These are phyloP conservation scores for Dunaliella primolecta DNA, from an alignment of 139 green algal species.

Conservation along the genomic window DNA sequence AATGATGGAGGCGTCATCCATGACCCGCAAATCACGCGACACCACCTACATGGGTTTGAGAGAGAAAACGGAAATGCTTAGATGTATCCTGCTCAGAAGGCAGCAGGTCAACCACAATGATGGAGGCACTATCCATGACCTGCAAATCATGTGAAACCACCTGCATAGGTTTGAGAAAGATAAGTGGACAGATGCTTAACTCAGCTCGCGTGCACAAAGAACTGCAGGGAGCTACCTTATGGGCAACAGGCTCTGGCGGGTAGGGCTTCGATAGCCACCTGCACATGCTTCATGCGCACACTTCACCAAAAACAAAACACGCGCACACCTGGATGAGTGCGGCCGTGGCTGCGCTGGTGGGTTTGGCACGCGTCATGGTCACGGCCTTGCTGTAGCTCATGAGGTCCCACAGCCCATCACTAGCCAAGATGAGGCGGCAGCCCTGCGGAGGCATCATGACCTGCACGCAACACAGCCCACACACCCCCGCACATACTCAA, in stretches of 20 bases:
- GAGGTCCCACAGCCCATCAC: slow-evolving; percentile 89
- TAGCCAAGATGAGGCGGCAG: slow-evolving; percentile 73
- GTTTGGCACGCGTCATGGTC: slow-evolving; percentile 50
- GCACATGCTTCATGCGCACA: no score
- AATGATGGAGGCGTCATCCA: slow-evolving; percentile 83
- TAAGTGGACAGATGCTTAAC: no score
- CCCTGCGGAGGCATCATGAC: slow-evolving; percentile 58
- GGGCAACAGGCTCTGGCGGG: no score
- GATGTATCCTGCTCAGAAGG: slow-evolving; percentile 42
- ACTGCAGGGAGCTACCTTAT: no score
- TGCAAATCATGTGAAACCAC: slow-evolving; percentile 16
- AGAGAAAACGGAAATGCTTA: background rate
- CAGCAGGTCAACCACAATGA: slow-evolving; percentile 80
- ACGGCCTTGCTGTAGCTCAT: slow-evolving; percentile 53
- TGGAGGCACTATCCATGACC: slow-evolving; percentile 72
- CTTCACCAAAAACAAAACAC: no score
- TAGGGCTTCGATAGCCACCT: no score
- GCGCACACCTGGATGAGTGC: slow-evolving; percentile 27
- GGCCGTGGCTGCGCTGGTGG: slow-evolving; percentile 13
- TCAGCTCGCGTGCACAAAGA: no score
- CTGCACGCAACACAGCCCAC: slow-evolving; percentile 27
- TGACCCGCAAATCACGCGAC: slow-evolving; percentile 19
- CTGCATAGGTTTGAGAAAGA: background rate
- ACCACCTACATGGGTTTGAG: background rate
- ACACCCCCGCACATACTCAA: background rate